Evolutionary conservation across 176 grass and related monocot species (phyloP).

Genomic region (Secale cereale): DNA sequence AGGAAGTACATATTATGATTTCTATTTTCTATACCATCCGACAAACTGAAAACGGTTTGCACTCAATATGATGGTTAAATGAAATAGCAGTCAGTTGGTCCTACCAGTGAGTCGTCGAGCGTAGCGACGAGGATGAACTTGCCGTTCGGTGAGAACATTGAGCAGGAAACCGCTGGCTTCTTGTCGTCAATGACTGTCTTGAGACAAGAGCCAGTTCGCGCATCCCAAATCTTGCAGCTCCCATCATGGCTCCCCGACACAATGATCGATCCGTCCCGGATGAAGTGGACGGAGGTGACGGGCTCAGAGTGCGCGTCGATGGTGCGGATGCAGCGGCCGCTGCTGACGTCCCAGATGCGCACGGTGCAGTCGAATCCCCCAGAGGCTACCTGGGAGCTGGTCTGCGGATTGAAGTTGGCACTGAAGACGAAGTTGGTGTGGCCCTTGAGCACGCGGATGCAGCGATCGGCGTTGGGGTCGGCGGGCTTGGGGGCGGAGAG

Average conservation of each 20-base stretch:
- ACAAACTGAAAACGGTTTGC: not conserved
- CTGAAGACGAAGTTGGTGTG: constrained; percentile 80
- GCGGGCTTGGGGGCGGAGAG: constrained; percentile 28
- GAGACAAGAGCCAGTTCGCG: constrained; percentile 55
- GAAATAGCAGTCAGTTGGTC: not conserved
- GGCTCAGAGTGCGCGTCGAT: constrained; percentile 77
- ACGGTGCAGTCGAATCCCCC: constrained; percentile 82
- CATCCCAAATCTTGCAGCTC: constrained; percentile 96
- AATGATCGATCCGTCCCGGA: constrained; percentile 87
- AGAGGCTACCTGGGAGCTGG: constrained; percentile 66
- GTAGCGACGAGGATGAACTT: constrained; percentile 84
- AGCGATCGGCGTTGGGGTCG: constrained; percentile 41
- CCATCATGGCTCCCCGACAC: constrained; percentile 89
- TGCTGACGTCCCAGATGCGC: constrained; percentile 77
- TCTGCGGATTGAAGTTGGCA: constrained; percentile 88
- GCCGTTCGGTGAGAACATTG: constrained; percentile 93
- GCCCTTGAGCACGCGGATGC: constrained; percentile 66
- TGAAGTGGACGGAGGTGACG: constrained; percentile 87
- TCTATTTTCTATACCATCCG: too few species aligned
- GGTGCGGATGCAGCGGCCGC: constrained; percentile 42
- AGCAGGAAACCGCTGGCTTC: constrained; percentile 70
- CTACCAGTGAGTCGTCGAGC: constrained; percentile 84
- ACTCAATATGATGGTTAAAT: not conserved
- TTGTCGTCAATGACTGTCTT: constrained; percentile 90
- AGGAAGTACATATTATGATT: too few species aligned